Base-by-base conservation (phyloP, 345 rosid genomes). In the Rhodamnia rubescens region DNA sequence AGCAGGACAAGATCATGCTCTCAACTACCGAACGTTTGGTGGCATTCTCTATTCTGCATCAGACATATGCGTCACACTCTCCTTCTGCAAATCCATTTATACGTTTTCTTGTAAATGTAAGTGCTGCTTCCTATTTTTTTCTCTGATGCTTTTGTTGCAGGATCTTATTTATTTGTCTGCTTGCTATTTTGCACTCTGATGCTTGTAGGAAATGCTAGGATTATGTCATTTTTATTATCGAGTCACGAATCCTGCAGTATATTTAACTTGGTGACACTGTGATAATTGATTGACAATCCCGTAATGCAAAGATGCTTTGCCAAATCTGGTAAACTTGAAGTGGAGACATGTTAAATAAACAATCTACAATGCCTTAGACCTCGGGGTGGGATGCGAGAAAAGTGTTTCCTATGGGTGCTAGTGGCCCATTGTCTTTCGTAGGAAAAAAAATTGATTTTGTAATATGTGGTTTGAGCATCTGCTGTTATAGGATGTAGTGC, bases 1-100 rank as follows among this genome's bases (percentile, higher is more conserved):
- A 84, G 86, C 98, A 96, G 98, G 98, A 95, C 53, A 91, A 81
- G 56, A 84, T 80, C 88, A 83, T 89, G 53, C 92, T 97, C 83
- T 81, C 83, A 78, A 85, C 92, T 56, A 85, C 94, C 2, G 98
- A 97, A 87, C 98, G 98, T n/a, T 86, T 97, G 59, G 90, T 93
- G 82, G 95, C 95, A 36, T 93, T 93, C 87, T 90, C 93, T 87
- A 90, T 95, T 88, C 91, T 95, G 53, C 90, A 91, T 88, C 93
- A 91, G 69, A 82, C 93, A 84, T 96, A 94, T 88, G 93, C 95
- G 36, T 90, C 93, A 78, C 91, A 88, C 27, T 90, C 90, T 40
- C 86, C 92, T 51, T 89, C 96, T 74, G 84, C 86, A 24, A 94
- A 93, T 86, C 97, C 98, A 50, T 97, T 95, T 84, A 57, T 93